These are phyloP conservation scores for Lasiosphaeria ovina DNA, from an alignment of 495 filamentous ascomycete genomes.

Conservation along the genomic window DNA sequence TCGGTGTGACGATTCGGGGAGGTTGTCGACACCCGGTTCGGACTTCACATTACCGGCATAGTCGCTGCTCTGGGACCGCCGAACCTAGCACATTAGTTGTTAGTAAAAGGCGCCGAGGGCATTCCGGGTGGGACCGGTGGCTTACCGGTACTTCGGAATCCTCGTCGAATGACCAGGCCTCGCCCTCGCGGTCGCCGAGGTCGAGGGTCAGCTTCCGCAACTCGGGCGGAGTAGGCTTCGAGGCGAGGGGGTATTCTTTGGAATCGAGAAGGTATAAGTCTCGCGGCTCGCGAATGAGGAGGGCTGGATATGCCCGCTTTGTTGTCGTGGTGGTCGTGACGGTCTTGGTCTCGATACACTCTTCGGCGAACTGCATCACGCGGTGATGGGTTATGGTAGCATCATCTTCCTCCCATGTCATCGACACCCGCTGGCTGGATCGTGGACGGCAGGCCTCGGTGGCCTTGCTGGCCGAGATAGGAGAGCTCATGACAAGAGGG, in stretches of 20 bases:
- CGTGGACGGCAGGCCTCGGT: conserved; percentile 40
- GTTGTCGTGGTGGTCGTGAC: conserved; percentile 95
- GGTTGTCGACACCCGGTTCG: conserved; percentile 34
- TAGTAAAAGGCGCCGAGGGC: conserved; percentile 10
- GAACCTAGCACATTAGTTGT: conserved; percentile 24
- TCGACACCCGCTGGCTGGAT: conserved; percentile 47
- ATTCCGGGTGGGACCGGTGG: neutral
- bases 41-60: conserved; percentile 32
- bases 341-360: conserved; percentile 61
- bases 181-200: conserved; percentile 51
- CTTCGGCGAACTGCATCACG: conserved; percentile 50
- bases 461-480: conserved; percentile 1
- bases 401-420: conserved; percentile 46
- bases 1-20: conserved; percentile 23
- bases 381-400: conserved; percentile 28
- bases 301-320: conserved; percentile 81
- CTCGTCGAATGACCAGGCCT: conserved; percentile 64
- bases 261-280: conserved; percentile 73
- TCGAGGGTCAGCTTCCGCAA: conserved; percentile 73
- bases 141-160: conserved; percentile 27
- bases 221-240: conserved; percentile 71
- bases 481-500: conserved; percentile 4
- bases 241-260: conserved; percentile 86
- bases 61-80: conserved; percentile 34
- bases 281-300: conserved; percentile 72